phyloP scores from a whole-genome alignment of 2,329 filamentous ascomycete species.

The Alternaria rosae region DNA sequence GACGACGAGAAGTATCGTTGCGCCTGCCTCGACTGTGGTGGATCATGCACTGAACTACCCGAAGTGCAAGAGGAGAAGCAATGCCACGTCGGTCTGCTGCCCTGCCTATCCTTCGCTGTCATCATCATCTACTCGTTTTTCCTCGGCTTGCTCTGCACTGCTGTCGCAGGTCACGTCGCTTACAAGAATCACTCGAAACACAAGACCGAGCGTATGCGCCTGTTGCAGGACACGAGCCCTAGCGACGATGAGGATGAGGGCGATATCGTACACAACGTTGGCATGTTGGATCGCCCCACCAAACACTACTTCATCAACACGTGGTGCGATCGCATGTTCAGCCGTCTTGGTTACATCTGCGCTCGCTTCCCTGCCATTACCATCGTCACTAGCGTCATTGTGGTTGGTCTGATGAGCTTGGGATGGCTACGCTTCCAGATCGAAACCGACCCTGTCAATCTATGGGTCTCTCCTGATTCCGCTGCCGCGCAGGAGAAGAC shows the following conservation, averaged over 20 bases:
- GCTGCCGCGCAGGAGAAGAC: slow-evolving; percentile 89
- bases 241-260: slow-evolving; percentile 96
- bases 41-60: slow-evolving; percentile 82
- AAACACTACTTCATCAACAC: slow-evolving; percentile 85
- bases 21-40: slow-evolving; percentile 91
- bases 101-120: slow-evolving; percentile 91
- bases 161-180: slow-evolving; percentile 75
- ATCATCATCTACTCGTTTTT: slow-evolving; percentile 85
- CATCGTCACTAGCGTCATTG: slow-evolving; percentile 75
- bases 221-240: slow-evolving; percentile 82
- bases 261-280: slow-evolving; percentile 77
- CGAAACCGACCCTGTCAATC: slow-evolving; percentile 84
- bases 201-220: slow-evolving; percentile 81
- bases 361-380: slow-evolving; percentile 86
- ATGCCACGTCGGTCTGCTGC: slow-evolving; percentile 86
- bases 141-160: slow-evolving; percentile 70
- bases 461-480: slow-evolving; percentile 97
- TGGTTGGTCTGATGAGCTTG: slow-evolving; percentile 80
- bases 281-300: slow-evolving; percentile 79
- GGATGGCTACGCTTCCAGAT: slow-evolving; percentile 91
- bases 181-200: slow-evolving; percentile 76
- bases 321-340: slow-evolving; percentile 81
- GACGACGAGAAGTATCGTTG: slow-evolving; percentile 85
- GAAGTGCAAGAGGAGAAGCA: slow-evolving; percentile 72
- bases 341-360: slow-evolving; percentile 78